Evolutionary conservation across 2,329 filamentous ascomycete species (phyloP), one percentile per base, ranked within the genome.

Genomic region (Xylaria sp.): DNA sequence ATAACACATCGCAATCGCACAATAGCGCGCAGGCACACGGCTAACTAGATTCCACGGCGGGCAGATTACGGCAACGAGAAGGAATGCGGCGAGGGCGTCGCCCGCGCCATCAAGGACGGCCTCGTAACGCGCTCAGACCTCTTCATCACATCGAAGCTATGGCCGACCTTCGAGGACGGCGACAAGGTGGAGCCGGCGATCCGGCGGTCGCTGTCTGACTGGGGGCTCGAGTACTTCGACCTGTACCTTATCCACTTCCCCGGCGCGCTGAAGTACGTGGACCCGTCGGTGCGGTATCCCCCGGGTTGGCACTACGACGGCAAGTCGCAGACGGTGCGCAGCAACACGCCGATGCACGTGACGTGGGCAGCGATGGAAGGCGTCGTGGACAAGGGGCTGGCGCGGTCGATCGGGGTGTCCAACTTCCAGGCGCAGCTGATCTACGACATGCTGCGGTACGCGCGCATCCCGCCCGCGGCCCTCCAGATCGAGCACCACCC

Each of bases 401-500:
- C 90, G 73, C 88, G 86, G 77, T 90, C 88, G 81, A 94, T 97
- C 79, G 93, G 93, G 73, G 86, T 97, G 74, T 91, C 88, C 84
- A 97, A 97, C 87, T 95, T 94, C 88, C 91, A 92, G 82, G 88
- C 88, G 56, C 88, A 92, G 81, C 85, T 93, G 72, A 82, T 97
- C 77, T 91, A 94, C 81, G 93, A 96, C 81, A 84, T 94, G 74
- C 87, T 95, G 78, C 89, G 91, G 76, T 93, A 94, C 82, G 92
- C 92, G 71, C 89, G 87, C 76, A 88, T 94, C 81, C 86, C 86
- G 54, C 92, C 93, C 9, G 91, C 92, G 48, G 90, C 91, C 50
- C 90, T 96, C 70, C 94, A 97, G 86, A 91, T 97, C 81, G 93
- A 97, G 86, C 92, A 95, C 84, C 94, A 97, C 86, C 93, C 93